Evolutionary conservation across 306 rosid species (phyloP).

Genomic region (Lathyrus sativus): DNA sequence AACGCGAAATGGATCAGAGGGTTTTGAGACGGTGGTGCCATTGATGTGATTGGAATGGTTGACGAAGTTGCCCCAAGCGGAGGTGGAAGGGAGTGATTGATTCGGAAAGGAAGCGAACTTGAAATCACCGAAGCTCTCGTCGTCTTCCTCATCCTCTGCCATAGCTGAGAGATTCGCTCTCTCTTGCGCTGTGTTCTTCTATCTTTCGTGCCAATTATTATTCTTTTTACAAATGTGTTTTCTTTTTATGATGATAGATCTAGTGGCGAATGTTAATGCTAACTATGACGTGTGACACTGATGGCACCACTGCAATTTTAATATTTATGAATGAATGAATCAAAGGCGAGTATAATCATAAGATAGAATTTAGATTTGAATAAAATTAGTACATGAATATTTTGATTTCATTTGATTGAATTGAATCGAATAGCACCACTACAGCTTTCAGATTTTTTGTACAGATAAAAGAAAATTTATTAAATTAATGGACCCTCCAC

Average conservation of each 20-base stretch:
- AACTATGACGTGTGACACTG: not conserved
- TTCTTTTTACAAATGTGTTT: too few species aligned
- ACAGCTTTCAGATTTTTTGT: not conserved
- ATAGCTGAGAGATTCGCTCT: slow-evolving; percentile 40
- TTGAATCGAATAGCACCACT: not conserved
- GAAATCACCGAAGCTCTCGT: slow-evolving; percentile 80
- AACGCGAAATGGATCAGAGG: slow-evolving; percentile 34
- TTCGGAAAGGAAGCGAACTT: slow-evolving; percentile 49
- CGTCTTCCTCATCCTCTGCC: slow-evolving; percentile 77
- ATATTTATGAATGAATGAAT: not conserved
- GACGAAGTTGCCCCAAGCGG: slow-evolving; percentile 68
- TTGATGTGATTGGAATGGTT: slow-evolving; percentile 57
- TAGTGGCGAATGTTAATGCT: not conserved
- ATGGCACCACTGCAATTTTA: not conserved
- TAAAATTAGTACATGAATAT: not conserved
- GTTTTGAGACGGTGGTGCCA: slow-evolving; percentile 26
- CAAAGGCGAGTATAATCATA: not conserved
- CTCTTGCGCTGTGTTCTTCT: slow-evolving; percentile 5
- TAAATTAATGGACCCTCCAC: not conserved
- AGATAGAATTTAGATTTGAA: not conserved
- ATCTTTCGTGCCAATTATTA: not conserved
- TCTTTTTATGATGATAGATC: not conserved
- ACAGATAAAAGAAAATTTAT: not conserved
- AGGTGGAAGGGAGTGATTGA: slow-evolving; percentile 29
- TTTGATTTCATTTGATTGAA: not conserved